Percentiles rank a stretch among this genome's conserved stretches.
These are phyloP conservation scores for Pleurotus tuoliensis DNA, from an alignment of 768 basidiomycete genomes.

Conservation along the genomic window DNA sequence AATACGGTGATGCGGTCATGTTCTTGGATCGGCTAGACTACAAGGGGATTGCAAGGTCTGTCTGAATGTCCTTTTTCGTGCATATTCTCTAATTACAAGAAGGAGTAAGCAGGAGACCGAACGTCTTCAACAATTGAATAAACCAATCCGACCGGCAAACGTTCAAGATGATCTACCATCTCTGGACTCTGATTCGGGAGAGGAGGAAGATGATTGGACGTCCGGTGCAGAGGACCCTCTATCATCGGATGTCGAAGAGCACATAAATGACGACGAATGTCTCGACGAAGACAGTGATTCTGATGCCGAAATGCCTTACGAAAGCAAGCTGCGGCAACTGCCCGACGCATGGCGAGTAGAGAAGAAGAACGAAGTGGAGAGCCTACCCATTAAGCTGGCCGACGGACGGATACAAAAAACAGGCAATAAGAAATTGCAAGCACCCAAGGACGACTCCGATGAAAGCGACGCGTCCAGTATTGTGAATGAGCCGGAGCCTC, in stretches of 20 bases:
- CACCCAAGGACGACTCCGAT: conserved; percentile 22
- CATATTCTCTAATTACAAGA: conserved; percentile 7
- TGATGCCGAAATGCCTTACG: conserved; percentile 75
- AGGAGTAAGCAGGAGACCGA: conserved; percentile 87
- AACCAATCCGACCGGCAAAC: conserved; percentile 43
- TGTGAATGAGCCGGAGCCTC: conserved; percentile 27
- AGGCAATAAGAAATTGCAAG: conserved; percentile 31
- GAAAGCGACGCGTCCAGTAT: conserved; percentile 14
- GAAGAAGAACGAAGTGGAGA: conserved; percentile 47
- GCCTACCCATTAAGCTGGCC: conserved; percentile 84
- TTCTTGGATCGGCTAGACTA: conserved; percentile 75
- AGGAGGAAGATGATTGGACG: conserved; percentile 48
- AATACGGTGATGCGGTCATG: conserved; percentile 55
- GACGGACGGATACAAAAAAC: conserved; percentile 72
- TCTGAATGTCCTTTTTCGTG: conserved; percentile 9
- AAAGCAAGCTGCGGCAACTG: conserved; percentile 53
- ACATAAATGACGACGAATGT: conserved; percentile 11
- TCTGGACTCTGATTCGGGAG: conserved; percentile 50
- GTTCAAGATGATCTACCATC: conserved; percentile 63
- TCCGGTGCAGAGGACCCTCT: conserved; percentile 35
- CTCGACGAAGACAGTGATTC: conserved; percentile 36
- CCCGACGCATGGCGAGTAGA: conserved; percentile 42
- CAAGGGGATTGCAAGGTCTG: conserved; percentile 77
- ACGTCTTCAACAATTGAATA: conserved; percentile 62
- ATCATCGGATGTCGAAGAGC: conserved; percentile 23